These are phyloP conservation scores for Rhodotorula glutinis DNA, from an alignment of 1,284 basidiomycete species.

Conservation along the genomic window DNA sequence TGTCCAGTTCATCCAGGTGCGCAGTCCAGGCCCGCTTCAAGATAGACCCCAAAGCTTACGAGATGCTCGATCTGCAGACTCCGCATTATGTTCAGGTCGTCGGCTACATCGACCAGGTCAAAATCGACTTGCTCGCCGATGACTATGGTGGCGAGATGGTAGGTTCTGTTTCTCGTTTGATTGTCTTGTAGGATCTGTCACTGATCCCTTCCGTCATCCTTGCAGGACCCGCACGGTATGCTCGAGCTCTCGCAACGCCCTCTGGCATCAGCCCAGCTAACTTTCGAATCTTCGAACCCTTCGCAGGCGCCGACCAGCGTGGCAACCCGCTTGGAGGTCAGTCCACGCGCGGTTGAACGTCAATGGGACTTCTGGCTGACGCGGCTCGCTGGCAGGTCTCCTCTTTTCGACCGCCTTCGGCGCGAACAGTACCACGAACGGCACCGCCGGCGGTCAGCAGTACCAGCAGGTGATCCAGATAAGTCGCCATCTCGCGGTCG, in stretches of 20 bases:
- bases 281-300: no score
- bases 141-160: slow-evolving; percentile 60
- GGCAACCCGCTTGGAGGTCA: slow-evolving; percentile 44
- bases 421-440: slow-evolving; percentile 47
- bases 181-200: background rate
- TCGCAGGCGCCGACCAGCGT: slow-evolving; percentile 43
- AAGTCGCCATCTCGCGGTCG: slow-evolving; percentile 51
- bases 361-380: no score
- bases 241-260: background rate
- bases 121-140: slow-evolving; percentile 56
- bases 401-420: slow-evolving; percentile 38
- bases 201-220: background rate
- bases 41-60: background rate
- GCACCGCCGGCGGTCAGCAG: slow-evolving; percentile 11
- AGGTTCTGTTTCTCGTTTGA: background rate
- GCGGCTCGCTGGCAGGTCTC: slow-evolving; percentile 14
- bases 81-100: slow-evolving; percentile 63
- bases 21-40: background rate
- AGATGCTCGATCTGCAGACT: slow-evolving; percentile 49
- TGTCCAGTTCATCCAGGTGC: slow-evolving; percentile 58
- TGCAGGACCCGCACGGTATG: slow-evolving; percentile 41
- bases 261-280: no score
- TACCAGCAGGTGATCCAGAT: slow-evolving; percentile 57
- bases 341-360: background rate
- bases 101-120: slow-evolving; percentile 62